Percentiles rank a stretch among this genome's conserved stretches.
Evolutionary conservation across 1,284 basidiomycete genomes (phyloP).

Genomic region (Inonotus hispidus): DNA sequence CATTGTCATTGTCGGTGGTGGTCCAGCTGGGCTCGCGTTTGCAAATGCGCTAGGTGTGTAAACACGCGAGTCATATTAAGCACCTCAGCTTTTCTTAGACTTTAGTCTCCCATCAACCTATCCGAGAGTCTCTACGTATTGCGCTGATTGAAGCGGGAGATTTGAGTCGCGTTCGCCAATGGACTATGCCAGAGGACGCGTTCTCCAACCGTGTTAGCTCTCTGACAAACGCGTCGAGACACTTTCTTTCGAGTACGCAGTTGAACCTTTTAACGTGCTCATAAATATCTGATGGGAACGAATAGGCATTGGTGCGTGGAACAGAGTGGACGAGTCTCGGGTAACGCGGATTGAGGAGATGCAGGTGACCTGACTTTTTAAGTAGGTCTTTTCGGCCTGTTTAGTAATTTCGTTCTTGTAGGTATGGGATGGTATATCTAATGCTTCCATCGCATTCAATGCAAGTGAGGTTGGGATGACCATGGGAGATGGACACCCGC

Average conservation of each 20-base stretch:
- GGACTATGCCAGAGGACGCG: constrained; percentile 51
- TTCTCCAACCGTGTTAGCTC: constrained; percentile 91
- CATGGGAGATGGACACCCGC: constrained; percentile 21
- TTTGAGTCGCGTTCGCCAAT: constrained; percentile 61
- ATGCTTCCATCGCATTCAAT: constrained; percentile 72
- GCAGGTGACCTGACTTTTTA: constrained; percentile 42
- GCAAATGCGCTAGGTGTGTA: constrained; percentile 78
- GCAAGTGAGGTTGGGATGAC: constrained; percentile 41
- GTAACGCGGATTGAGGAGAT: constrained; percentile 78
- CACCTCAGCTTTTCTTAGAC: not conserved
- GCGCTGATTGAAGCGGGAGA: constrained; percentile 79
- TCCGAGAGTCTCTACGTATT: constrained; percentile 47
- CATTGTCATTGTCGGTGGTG: constrained; percentile 92
- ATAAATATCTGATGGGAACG: not conserved
- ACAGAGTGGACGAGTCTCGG: constrained; percentile 64
- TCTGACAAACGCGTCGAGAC: constrained; percentile 78
- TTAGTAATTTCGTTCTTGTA: constrained; percentile 27
- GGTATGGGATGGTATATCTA: constrained; percentile 89
- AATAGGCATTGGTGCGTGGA: constrained; percentile 81
- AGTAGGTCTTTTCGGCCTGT: not conserved
- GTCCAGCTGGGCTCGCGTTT: constrained; percentile 87
- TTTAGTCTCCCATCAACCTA: constrained; percentile 5
- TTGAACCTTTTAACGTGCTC: too few species aligned
- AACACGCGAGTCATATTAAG: constrained; percentile 8
- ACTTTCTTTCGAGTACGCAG: constrained; percentile 65